Conservation (phyloP, 2,329 filamentous ascomycete genomes). For the Akanthomyces uredinophilus region DNA sequence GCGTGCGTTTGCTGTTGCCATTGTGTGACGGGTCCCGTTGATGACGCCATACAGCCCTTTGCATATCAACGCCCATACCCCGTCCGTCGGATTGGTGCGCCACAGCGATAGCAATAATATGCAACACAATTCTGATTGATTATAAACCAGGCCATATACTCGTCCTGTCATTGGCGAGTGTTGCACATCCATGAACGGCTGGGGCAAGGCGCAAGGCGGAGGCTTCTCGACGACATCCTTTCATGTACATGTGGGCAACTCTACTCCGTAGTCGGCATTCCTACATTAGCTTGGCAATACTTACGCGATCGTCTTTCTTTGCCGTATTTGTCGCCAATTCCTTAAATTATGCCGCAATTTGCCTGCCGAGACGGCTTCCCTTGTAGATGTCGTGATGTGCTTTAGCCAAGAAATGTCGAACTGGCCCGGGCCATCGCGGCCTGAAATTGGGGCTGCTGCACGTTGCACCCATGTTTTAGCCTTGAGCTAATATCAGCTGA, state of each 20-base stretch:
- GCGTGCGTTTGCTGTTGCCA: constrained; percentile 15
- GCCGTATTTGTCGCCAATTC: not conserved
- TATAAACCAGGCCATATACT: not conserved
- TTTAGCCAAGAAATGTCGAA: constrained; percentile 9
- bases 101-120: not conserved
- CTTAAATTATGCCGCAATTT: not conserved
- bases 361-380: not conserved
- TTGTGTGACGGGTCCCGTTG: constrained; percentile 4
- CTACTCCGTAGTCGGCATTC: not conserved
- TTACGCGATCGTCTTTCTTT: too few species aligned
- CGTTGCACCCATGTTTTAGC: not conserved
- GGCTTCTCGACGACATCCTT: not conserved
- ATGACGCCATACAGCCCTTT: constrained; percentile 3
- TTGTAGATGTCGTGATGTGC: constrained; percentile 1
- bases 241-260: not conserved
- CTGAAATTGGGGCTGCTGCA: not conserved
- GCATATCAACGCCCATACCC: not conserved
- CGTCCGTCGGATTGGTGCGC: not conserved
- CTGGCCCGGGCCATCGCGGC: not conserved
- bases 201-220: not conserved
- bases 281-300: not conserved
- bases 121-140: not conserved
- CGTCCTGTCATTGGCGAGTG: not conserved
- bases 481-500: not conserved
- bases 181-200: not conserved